Conservation (phyloP, 2,329 filamentous ascomycete species). For the Aspergillus costaricaensis region DNA sequence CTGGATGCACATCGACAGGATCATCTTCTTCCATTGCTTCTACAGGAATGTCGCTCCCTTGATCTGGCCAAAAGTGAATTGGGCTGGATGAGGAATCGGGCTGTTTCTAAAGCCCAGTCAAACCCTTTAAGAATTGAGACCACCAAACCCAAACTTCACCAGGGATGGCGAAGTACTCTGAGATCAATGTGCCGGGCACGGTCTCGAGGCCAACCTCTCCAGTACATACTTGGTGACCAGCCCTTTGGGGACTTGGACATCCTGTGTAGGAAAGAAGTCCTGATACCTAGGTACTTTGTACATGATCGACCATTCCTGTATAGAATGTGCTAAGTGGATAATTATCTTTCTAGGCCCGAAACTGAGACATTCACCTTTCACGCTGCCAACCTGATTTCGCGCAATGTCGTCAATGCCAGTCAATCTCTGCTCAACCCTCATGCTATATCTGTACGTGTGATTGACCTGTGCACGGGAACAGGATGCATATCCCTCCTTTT, state of each 20-base stretch:
- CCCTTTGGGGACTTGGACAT: conserved; percentile 86
- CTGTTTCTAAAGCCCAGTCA: conserved; percentile 20
- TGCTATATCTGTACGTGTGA: conserved; percentile 55
- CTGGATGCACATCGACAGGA: conserved; percentile 38
- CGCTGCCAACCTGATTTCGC: conserved; percentile 52
- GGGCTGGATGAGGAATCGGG: conserved; percentile 49
- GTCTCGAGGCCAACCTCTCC: conserved; percentile 71
- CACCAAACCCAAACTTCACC: background rate
- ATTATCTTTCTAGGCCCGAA: conserved; percentile 54
- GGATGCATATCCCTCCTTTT: conserved; percentile 86
- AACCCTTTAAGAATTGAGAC: background rate
- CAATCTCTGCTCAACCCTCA: background rate
- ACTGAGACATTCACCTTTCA: conserved; percentile 69
- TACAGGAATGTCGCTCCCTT: conserved; percentile 48
- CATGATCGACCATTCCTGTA: background rate
- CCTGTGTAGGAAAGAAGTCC: conserved; percentile 70
- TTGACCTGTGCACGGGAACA: conserved; percentile 88
- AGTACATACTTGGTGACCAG: conserved; percentile 86
- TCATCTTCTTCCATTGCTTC: conserved; percentile 43
- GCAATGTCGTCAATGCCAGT: conserved; percentile 11
- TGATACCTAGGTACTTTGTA: conserved; percentile 70
- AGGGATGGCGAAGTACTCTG: conserved; percentile 36
- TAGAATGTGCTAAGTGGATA: background rate
- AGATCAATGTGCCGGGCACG: conserved; percentile 44
- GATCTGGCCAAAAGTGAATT: conserved; percentile 49